Evolutionary conservation across 1,284 basidiomycete species (phyloP).

Genomic region (Ganoderma sp.): DNA sequence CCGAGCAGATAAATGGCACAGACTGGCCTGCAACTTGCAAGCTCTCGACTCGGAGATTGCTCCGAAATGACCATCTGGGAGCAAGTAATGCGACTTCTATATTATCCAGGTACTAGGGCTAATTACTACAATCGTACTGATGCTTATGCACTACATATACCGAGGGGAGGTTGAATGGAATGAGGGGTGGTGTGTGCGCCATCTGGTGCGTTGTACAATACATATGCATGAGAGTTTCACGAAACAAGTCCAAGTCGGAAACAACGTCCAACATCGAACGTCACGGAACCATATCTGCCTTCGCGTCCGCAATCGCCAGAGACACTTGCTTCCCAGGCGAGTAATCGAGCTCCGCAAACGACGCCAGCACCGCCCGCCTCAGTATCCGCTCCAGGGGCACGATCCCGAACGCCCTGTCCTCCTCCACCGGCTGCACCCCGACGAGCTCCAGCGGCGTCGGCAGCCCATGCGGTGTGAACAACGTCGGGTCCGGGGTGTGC

Average conservation of each 20-base stretch:
- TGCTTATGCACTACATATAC: too few relatives aligned
- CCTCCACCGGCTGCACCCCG: slow-evolving; percentile 13
- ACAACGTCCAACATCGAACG: background rate
- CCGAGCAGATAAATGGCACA: too few relatives aligned
- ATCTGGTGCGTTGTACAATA: background rate
- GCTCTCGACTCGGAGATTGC: too few relatives aligned
- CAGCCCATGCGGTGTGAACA: slow-evolving; percentile 19
- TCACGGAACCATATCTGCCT: slow-evolving; percentile 18
- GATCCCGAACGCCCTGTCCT: slow-evolving; percentile 19
- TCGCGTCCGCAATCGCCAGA: slow-evolving; percentile 16
- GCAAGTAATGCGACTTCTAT: too few relatives aligned
- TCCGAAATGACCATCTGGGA: too few relatives aligned
- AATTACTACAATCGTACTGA: too few relatives aligned
- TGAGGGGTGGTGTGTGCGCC: background rate
- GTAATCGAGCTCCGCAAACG: background rate
- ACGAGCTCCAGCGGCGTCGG: slow-evolving; percentile 28
- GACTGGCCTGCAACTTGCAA: too few relatives aligned
- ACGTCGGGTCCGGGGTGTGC: background rate
- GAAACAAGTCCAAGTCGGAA: background rate
- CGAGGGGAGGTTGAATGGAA: too few relatives aligned
- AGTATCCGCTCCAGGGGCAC: slow-evolving; percentile 38
- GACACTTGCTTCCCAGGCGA: slow-evolving; percentile 23
- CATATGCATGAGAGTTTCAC: background rate
- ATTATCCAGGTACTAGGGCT: too few relatives aligned
- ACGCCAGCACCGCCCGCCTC: slow-evolving; percentile 32